Percentiles rank a stretch among this genome's conserved stretches.
phyloP scores from a whole-genome alignment of 2,329 filamentous ascomycete genomes.

The Colletotrichum plurivorum region DNA sequence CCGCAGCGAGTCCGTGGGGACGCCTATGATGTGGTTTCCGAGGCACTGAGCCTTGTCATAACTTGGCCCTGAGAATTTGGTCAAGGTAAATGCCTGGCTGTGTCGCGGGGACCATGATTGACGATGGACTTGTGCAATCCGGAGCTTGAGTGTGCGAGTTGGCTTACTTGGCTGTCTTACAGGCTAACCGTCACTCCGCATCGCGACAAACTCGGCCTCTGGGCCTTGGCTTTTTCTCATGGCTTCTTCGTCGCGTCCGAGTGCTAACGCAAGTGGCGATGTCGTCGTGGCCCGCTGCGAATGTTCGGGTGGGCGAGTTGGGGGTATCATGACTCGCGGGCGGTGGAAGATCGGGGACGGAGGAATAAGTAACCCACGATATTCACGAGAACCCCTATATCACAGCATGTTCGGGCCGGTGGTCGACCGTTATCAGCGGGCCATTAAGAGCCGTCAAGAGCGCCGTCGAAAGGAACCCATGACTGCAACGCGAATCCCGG shows the following conservation, averaged over 20 bases:
- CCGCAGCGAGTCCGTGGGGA: too few relatives aligned
- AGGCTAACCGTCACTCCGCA: too few relatives aligned
- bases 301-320: not conserved
- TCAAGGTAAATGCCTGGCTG: too few relatives aligned
- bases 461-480: not conserved
- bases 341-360: not conserved
- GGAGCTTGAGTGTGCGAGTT: too few relatives aligned
- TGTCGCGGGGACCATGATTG: too few relatives aligned
- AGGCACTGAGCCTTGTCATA: too few relatives aligned
- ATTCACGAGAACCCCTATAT: not conserved
- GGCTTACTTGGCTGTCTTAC: too few relatives aligned
- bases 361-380: not conserved
- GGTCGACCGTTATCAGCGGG: conserved; percentile 4
- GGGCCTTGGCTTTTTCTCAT: not conserved
- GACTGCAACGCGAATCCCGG: not conserved
- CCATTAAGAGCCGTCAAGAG: not conserved
- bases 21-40: too few relatives aligned
- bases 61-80: too few relatives aligned
- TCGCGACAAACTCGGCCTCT: too few relatives aligned
- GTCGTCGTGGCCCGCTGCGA: not conserved
- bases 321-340: not conserved
- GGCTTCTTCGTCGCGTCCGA: not conserved
- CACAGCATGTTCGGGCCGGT: not conserved
- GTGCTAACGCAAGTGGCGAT: not conserved
- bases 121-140: too few relatives aligned